Evolutionary conservation across 331 rosid species (phyloP), one percentile per base, ranked within the genome.

Genomic region (Quercus lobata): DNA sequence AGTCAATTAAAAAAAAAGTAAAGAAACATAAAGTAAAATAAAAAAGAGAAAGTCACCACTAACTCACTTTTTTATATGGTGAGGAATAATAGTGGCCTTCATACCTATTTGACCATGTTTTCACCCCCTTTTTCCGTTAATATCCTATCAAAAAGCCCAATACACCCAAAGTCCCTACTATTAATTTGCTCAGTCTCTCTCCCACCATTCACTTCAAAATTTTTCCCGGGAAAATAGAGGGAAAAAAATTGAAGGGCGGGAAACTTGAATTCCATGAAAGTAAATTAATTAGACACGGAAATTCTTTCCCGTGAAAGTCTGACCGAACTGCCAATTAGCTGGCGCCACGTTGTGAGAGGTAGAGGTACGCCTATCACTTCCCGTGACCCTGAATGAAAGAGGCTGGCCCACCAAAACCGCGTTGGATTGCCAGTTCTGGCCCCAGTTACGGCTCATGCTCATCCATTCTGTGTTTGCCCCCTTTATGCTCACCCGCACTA

Each of bases 361-460:
- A 29, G 99, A 93, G 15, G 90, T 88, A 16, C 99, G 96, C 25
- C 83, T 80, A 87, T 96, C 99, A 75, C 98, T 89, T 87, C 93
- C 99, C 69, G 94, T 88, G 80, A 96, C 87, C 49, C 98, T 85
- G 76, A 96, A 93, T 11, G 99, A 93, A 0, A 96, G 87, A 0
- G 93, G 46, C 86, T 96, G 99, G 74, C 99, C 99, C 88, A 96
- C 93, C 19, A 95, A 76, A 24, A 86, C 86, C 0, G 90, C 49
- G 52, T 92, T 92, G 87, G 99, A 95, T 81, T 95, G 99, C 99
- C 99, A 95, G 53, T 95, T 95, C 76, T 93, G 98, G 56, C 99
- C 99, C 99, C 99, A 95, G 92, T 95, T 95, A 0, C 97, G 90
- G 87, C 99, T 93, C 98, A 95, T 91, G 63, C 78, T 34, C 88